Percentiles rank a stretch among this genome's conserved stretches.
phyloP scores from a whole-genome alignment of 305 asterid species.

The Fraxinus platypoda region DNA sequence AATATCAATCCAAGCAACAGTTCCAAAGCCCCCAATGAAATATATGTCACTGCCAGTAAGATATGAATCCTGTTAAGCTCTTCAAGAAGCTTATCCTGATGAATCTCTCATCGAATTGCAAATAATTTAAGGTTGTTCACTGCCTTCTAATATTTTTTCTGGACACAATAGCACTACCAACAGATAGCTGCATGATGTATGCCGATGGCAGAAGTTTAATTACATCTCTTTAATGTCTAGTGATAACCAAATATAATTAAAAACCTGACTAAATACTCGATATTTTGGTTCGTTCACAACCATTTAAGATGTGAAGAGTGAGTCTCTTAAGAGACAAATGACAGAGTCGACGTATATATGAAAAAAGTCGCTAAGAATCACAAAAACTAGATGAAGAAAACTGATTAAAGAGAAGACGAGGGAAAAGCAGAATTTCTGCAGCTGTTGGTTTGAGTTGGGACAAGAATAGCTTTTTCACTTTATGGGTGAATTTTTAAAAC shows the following conservation, averaged over 20 bases:
- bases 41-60: conserved; percentile 75
- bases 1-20: conserved; percentile 96
- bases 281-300: neutral
- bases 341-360: neutral
- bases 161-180: neutral
- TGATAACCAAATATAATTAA: neutral
- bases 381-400: neutral
- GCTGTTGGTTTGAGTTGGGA: neutral
- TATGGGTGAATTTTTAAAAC: neutral
- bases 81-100: neutral
- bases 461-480: neutral
- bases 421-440: neutral
- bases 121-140: neutral
- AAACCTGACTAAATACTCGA: neutral
- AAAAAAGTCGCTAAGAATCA: neutral
- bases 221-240: neutral
- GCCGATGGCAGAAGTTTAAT: neutral
- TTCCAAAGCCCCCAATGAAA: conserved; percentile 95
- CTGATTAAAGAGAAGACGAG: neutral
- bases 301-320: neutral
- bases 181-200: neutral
- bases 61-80: conserved; percentile 11
- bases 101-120: neutral
- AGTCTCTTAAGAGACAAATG: neutral
- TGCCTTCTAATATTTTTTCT: neutral